Evolutionary conservation across 2,329 filamentous ascomycete genomes (phyloP), one percentile per base, ranked within the genome.

Genomic region (Apiospora pterosperma): DNA sequence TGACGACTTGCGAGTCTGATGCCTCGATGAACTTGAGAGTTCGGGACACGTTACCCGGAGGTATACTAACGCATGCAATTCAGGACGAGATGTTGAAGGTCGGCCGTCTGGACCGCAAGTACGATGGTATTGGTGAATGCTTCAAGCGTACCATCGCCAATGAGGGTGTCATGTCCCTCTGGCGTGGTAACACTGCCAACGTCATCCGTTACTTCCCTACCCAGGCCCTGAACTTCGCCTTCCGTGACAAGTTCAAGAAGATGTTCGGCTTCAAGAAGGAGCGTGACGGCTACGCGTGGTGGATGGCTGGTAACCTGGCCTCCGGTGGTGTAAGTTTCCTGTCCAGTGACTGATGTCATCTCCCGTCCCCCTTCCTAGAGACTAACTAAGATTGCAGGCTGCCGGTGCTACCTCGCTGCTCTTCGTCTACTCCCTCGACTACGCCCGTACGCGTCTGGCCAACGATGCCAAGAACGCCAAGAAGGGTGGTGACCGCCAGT

Each of bases 231-330:
- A 99, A 99, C 94, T 99, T 99, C 81, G 96, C 96, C 82, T 99
- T 99, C 96, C 96, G 96, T 84, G 96, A 99, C 85, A 97, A 96
- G 90, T 99, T 97, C 93, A 99, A 99, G 93, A 88, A 91, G 80
- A 96, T 99, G 94, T 99, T 99, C 91, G 92, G 93, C 81, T 99
- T 93, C 93, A 99, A 98, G 93, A 98, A 98, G 92, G 96, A 99
- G 71, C 91, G 90, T 85, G 96, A 99, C 83, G 96, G 96, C 79
- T 99, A 99, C 84, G 87, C 85, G 81, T 93, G 94, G 91, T 99
- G 96, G 96, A 98, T 99, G 96, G 88, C 87, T 75, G 96, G 96
- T 89, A 99, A 99, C 93, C 88, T 99, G 85, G 96, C 96, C 81
- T 99, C 96, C 78, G 96, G 96, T 93, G 96, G 96, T 97, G 93